These are phyloP conservation scores for Pyrenochaeta sp. DNA, from an alignment of 2,329 filamentous ascomycete species.

Conservation along the genomic window DNA sequence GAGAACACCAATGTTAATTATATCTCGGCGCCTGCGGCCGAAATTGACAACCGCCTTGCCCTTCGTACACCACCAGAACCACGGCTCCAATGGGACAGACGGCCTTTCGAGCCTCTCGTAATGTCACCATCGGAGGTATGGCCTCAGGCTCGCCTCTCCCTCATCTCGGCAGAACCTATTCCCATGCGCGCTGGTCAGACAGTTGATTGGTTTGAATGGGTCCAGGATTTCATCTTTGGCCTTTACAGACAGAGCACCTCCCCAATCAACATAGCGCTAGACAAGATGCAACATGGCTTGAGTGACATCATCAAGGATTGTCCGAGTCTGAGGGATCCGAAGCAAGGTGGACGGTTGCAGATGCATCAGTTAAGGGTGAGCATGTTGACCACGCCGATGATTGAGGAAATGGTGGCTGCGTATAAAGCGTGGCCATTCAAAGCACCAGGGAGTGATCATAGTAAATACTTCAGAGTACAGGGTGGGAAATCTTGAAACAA, in stretches of 20 bases:
- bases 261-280: conserved; percentile 29
- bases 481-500: too few relatives aligned
- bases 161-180: conserved; percentile 73
- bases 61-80: conserved; percentile 26
- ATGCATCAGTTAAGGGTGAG: conserved; percentile 39
- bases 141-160: conserved; percentile 63
- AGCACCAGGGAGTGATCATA: conserved; percentile 26
- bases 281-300: conserved; percentile 38
- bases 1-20: conserved; percentile 9
- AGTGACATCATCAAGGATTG: conserved; percentile 34
- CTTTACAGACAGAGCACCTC: conserved; percentile 14
- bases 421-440: conserved; percentile 47
- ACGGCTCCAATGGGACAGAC: conserved; percentile 67
- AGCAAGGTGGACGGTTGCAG: conserved; percentile 40
- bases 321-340: conserved; percentile 36
- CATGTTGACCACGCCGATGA: conserved; percentile 44
- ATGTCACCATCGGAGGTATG: conserved; percentile 69
- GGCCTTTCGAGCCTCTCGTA: conserved; percentile 73
- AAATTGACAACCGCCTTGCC: conserved; percentile 39
- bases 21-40: conserved; percentile 7
- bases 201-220: conserved; percentile 30
- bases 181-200: conserved; percentile 16
- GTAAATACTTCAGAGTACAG: conserved; percentile 32
- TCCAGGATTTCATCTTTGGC: conserved; percentile 36
- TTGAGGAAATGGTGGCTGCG: conserved; percentile 36